Evolutionary conservation across 2,329 filamentous ascomycete species (phyloP).

Genomic region (Huntiella moniliformis): DNA sequence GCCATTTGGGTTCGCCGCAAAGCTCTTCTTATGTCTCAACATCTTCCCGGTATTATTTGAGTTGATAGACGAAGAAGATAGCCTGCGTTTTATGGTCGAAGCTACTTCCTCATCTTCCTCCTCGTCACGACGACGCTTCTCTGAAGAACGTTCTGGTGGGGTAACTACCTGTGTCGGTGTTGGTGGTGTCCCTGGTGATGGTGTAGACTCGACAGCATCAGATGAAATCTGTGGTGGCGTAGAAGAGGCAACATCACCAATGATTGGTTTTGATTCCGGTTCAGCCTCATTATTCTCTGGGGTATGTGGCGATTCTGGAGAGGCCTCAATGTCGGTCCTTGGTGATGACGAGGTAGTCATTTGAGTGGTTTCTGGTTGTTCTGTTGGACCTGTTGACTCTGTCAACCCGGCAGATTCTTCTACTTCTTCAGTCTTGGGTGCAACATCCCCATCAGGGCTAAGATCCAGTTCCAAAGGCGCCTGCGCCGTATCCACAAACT

Average conservation of each 20-base stretch:
- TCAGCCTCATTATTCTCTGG: no score
- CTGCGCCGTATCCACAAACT: constrained; percentile 18
- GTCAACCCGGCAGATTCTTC: not conserved
- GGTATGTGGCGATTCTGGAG: no score
- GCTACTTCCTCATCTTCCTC: constrained; percentile 66
- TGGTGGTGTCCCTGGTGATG: constrained; percentile 18
- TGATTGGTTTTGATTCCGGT: not conserved
- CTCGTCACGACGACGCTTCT: constrained; percentile 81
- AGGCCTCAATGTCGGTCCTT: no score
- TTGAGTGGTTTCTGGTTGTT: not conserved
- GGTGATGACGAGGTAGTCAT: no score
- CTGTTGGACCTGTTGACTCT: not conserved
- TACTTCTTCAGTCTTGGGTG: not conserved
- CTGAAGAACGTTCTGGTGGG: constrained; percentile 60
- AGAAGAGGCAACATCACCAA: not conserved
- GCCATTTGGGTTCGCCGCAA: constrained; percentile 23
- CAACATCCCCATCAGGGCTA: not conserved
- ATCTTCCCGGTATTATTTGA: constrained; percentile 15
- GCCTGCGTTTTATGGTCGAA: constrained; percentile 49
- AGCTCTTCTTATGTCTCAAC: constrained; percentile 27
- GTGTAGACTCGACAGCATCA: constrained; percentile 13
- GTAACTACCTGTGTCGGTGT: constrained; percentile 24
- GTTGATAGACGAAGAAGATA: constrained; percentile 32
- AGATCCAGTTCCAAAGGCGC: constrained; percentile 5
- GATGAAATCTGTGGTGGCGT: constrained; percentile 6